Percentiles rank a stretch among this genome's conserved stretches.
Conservation (phyloP, 31 red algal genomes). For the Odonthalia washingtoniensis region DNA sequence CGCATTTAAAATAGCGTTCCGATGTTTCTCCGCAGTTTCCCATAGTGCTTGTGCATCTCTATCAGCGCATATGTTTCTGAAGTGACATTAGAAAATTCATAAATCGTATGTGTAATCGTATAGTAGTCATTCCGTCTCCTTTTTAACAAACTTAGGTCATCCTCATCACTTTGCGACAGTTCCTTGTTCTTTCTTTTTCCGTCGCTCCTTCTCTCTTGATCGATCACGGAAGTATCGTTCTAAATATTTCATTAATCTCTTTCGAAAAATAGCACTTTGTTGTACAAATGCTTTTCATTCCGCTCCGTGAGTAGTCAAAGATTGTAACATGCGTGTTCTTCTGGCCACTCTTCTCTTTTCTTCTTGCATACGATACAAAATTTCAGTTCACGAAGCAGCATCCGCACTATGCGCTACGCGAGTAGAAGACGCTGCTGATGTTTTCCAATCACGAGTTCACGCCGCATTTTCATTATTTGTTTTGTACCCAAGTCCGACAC, state of each 20-base stretch:
- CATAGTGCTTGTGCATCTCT: too few relatives aligned
- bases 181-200: neutral
- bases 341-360: constrained; percentile 43
- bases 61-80: too few relatives aligned
- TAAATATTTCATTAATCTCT: constrained; percentile 60
- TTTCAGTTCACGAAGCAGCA: neutral
- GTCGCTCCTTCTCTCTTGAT: neutral
- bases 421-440: neutral
- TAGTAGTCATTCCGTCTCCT: constrained; percentile 86
- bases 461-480: constrained; percentile 4
- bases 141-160: constrained; percentile 43
- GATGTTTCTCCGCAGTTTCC: too few relatives aligned
- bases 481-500: constrained; percentile 36
- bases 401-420: neutral
- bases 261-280: constrained; percentile 28
- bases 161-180: constrained; percentile 15
- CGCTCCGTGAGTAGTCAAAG: constrained; percentile 44
- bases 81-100: too few relatives aligned
- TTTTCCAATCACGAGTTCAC: constrained; percentile 6
- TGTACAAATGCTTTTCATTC: too few relatives aligned
- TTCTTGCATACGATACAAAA: neutral
- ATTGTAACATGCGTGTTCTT: constrained; percentile 33
- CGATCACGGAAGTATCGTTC: constrained; percentile 52
- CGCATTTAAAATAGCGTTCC: too few relatives aligned
- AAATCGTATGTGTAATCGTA: constrained; percentile 78